Conservation (phyloP, 495 filamentous ascomycete genomes). For the Talaromyces wortmannii region DNA sequence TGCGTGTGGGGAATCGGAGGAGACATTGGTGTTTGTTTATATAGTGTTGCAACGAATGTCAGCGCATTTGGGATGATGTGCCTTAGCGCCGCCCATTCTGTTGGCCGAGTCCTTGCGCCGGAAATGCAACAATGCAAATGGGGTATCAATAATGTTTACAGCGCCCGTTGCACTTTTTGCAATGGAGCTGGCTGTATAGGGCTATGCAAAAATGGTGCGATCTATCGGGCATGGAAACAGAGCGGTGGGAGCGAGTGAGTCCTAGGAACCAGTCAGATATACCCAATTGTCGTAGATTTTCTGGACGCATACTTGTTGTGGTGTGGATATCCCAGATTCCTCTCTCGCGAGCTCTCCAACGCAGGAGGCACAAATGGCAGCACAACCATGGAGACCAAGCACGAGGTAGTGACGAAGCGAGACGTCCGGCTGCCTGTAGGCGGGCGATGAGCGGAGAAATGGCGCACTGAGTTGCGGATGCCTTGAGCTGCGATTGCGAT, state of each 20-base stretch:
- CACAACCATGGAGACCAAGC: constrained; percentile 33
- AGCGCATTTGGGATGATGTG: neutral
- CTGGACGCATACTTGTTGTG: constrained; percentile 21
- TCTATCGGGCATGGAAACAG: constrained; percentile 40
- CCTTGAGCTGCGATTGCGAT: constrained; percentile 17
- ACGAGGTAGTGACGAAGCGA: constrained; percentile 32
- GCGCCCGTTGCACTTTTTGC: neutral
- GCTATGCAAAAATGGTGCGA: neutral
- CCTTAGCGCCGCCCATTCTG: neutral
- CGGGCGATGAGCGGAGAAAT: constrained; percentile 38
- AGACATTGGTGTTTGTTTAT: too few species aligned
- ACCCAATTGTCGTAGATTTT: too few species aligned
- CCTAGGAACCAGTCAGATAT: neutral
- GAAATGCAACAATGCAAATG: neutral
- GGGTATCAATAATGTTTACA: neutral
- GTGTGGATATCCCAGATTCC: constrained; percentile 24
- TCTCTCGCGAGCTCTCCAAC: constrained; percentile 35
- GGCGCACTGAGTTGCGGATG: constrained; percentile 31
- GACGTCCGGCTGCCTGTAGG: constrained; percentile 28
- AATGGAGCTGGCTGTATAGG: neutral
- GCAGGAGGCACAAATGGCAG: constrained; percentile 40
- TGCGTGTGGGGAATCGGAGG: too few species aligned
- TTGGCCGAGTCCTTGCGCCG: neutral
- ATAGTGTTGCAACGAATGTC: too few species aligned
- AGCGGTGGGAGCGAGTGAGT: constrained; percentile 30